phyloP scores from a whole-genome alignment of 495 filamentous ascomycete species.

The Penicillium maclennaniae region DNA sequence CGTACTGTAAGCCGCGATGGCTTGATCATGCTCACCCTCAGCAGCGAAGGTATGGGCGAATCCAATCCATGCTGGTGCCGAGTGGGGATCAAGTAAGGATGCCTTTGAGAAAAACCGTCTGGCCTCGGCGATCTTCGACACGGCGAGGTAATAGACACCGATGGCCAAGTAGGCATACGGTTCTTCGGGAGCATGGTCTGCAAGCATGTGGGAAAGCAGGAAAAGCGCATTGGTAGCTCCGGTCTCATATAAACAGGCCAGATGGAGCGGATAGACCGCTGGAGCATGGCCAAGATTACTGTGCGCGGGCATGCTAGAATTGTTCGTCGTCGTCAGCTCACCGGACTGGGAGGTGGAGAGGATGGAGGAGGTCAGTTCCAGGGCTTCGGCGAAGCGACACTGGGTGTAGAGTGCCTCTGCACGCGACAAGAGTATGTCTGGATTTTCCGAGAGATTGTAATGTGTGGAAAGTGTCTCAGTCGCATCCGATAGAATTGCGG shows the following conservation, averaged over 20 bases:
- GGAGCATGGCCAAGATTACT: slow-evolving; percentile 81
- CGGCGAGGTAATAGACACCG: slow-evolving; percentile 90
- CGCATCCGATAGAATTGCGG: slow-evolving; percentile 75
- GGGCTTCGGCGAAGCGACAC: slow-evolving; percentile 84
- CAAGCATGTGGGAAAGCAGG: slow-evolving; percentile 88
- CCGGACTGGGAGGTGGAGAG: slow-evolving; percentile 51
- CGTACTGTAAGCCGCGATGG: slow-evolving; percentile 95
- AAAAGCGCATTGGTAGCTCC: slow-evolving; percentile 83
- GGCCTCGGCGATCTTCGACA: slow-evolving; percentile 85
- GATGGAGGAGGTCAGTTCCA: slow-evolving; percentile 77
- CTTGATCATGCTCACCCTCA: slow-evolving; percentile 98
- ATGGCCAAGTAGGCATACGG: slow-evolving; percentile 90
- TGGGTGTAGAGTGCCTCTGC: slow-evolving; percentile 93
- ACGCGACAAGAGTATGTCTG: slow-evolving; percentile 87
- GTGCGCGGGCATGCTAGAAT: slow-evolving; percentile 29
- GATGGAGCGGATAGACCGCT: slow-evolving; percentile 79
- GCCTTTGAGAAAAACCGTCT: slow-evolving; percentile 96
- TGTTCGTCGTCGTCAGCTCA: slow-evolving; percentile 18
- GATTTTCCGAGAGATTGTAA: slow-evolving; percentile 82
- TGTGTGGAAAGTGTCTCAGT: slow-evolving; percentile 88
- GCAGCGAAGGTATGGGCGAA: slow-evolving; percentile 99
- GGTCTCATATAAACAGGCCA: slow-evolving; percentile 89
- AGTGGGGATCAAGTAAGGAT: slow-evolving; percentile 94
- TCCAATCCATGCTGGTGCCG: slow-evolving; percentile 96
- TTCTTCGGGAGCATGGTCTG: slow-evolving; percentile 87